A percentile compares a stretch with the other conserved stretches of the same genome.
Evolutionary conservation across 116 monocot genomes (phyloP).

Genomic region (Posidonia oceanica): DNA sequence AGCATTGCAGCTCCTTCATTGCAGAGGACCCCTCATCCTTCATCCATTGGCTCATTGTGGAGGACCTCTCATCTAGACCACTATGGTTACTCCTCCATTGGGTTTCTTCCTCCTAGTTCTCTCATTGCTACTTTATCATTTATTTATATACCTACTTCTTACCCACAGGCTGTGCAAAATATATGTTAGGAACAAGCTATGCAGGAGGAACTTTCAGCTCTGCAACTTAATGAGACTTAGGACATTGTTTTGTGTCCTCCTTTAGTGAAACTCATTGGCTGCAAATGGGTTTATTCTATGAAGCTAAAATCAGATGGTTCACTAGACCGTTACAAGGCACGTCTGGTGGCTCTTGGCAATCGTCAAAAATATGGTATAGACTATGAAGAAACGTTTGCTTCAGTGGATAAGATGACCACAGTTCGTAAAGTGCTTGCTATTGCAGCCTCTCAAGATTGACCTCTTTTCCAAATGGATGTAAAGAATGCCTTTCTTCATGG

Average conservation of each 20-base stretch:
- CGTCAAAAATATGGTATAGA: neutral
- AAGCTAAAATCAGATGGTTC: slow-evolving; percentile 4
- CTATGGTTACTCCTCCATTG: neutral
- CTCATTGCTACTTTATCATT: neutral
- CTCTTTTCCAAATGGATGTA: neutral
- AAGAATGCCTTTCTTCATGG: neutral
- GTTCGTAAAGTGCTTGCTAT: neutral
- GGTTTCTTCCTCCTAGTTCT: neutral
- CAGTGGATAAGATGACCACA: slow-evolving; percentile 4
- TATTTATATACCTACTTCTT: neutral
- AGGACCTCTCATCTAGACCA: no score
- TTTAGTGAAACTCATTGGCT: slow-evolving; percentile 5
- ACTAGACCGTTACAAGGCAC: neutral
- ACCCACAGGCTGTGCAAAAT: neutral
- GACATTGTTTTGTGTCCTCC: neutral
- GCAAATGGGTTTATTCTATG: slow-evolving; percentile 10
- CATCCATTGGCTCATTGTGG: neutral
- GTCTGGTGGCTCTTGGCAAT: neutral
- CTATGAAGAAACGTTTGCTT: slow-evolving; percentile 8
- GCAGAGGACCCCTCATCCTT: neutral
- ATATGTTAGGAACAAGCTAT: neutral
- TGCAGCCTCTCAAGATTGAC: neutral
- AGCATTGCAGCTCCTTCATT: neutral
- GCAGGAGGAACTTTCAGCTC: neutral
- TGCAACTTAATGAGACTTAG: slow-evolving; percentile 6